A percentile compares a stretch with the other conserved stretches of the same genome.
These are phyloP conservation scores for Nothopassalora personata DNA, from an alignment of 2,329 filamentous ascomycete genomes.

Conservation along the genomic window DNA sequence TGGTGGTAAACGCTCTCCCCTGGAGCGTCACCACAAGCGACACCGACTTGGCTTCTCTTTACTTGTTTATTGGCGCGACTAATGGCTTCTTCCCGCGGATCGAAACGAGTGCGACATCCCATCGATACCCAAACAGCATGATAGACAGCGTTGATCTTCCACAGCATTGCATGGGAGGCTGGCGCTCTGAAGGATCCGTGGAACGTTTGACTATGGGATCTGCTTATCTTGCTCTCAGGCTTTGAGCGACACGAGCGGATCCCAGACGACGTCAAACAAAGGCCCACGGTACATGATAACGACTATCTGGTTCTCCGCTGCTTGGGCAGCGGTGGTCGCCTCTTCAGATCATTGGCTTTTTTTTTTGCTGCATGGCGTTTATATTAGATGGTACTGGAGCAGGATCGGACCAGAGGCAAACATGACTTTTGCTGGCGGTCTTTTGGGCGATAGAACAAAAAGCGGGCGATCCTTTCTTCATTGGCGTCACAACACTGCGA, in stretches of 20 bases:
- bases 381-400: conserved; percentile 13
- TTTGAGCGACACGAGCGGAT: conserved; percentile 19
- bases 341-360: conserved; percentile 19
- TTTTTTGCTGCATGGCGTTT: conserved; percentile 20
- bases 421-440: background rate
- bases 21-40: conserved; percentile 1
- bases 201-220: conserved; percentile 12
- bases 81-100: conserved; percentile 18
- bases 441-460: background rate
- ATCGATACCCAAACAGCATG: conserved; percentile 25
- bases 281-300: conserved; percentile 21
- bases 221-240: conserved; percentile 19
- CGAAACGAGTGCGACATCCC: conserved; percentile 19
- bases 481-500: conserved; percentile 1
- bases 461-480: conserved; percentile 7
- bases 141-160: conserved; percentile 25
- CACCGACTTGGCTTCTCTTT: conserved; percentile 5
- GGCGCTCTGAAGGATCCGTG: conserved; percentile 21
- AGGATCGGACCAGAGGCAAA: background rate
- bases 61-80: conserved; percentile 16
- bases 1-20: conserved; percentile 21
- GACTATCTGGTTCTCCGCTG: conserved; percentile 12
- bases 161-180: conserved; percentile 23
- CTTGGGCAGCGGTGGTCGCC: conserved; percentile 17
- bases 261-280: conserved; percentile 13